Conservation (phyloP, 257 asterid species). For the Dorcoceras hygrometricum region DNA sequence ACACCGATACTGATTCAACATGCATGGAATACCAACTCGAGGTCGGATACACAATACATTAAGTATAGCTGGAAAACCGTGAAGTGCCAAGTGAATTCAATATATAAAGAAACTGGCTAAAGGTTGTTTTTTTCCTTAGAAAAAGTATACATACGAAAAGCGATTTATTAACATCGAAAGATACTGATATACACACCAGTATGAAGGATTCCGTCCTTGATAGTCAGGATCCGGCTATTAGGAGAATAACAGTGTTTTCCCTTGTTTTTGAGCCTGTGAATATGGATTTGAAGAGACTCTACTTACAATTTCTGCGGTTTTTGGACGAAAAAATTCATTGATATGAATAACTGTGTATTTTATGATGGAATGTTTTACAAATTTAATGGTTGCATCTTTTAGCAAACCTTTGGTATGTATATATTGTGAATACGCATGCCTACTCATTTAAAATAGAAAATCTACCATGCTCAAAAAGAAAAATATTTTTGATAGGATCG, state of each 20-base stretch:
- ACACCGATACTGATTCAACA: conserved; percentile 10
- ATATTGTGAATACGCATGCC: too few species aligned
- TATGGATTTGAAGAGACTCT: background rate
- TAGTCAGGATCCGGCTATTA: background rate
- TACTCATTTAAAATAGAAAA: too few species aligned
- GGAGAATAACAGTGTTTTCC: background rate
- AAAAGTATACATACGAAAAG: background rate
- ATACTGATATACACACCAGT: background rate
- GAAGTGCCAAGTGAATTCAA: conserved; percentile 5
- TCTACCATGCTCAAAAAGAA: too few species aligned
- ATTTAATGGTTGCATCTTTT: too few species aligned
- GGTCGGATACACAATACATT: conserved; percentile 24
- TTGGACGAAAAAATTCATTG: too few species aligned
- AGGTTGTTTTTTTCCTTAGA: conserved; percentile 3
- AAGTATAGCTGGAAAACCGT: background rate
- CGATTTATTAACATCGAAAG: background rate
- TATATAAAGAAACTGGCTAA: conserved; percentile 8
- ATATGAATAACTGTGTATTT: too few species aligned
- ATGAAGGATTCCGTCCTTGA: background rate
- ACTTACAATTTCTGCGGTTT: too few species aligned
- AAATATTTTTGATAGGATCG: too few species aligned
- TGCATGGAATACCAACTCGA: conserved; percentile 32
- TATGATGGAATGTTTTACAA: too few species aligned
- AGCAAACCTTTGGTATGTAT: too few species aligned
- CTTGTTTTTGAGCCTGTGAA: background rate